Evolutionary conservation across 371 early-diverging fungal genomes (phyloP).

Genomic region (Apophysomyces variabilis): DNA sequence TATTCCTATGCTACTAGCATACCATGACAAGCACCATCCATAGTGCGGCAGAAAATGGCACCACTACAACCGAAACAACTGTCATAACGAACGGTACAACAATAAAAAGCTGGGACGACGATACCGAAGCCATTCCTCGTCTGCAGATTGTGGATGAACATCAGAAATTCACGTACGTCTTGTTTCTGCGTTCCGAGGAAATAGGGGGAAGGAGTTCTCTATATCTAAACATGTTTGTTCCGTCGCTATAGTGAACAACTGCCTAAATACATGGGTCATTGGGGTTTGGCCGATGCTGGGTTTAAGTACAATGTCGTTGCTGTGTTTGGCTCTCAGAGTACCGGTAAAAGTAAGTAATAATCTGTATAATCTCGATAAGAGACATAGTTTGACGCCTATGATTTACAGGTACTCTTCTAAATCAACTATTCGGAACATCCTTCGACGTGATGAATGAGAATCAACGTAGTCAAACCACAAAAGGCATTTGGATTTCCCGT

Average conservation of each 20-base stretch:
- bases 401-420: conserved; percentile 87
- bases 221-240: neutral
- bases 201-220: neutral
- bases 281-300: conserved; percentile 86
- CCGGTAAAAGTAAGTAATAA: conserved; percentile 88
- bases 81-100: neutral
- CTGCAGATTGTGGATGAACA: conserved; percentile 86
- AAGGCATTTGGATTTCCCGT: conserved; percentile 95
- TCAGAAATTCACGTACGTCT: conserved; percentile 82
- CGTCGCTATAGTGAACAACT: conserved; percentile 60
- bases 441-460: conserved; percentile 95
- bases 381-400: neutral
- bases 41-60: neutral
- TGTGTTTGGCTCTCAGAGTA: conserved; percentile 98
- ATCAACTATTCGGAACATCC: conserved; percentile 90
- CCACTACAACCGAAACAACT: neutral
- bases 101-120: conserved; percentile 31
- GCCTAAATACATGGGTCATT: conserved; percentile 76
- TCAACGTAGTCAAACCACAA: conserved; percentile 91
- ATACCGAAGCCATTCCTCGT: conserved; percentile 52
- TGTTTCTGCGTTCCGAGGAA: neutral
- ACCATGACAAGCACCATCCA: neutral
- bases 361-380: neutral
- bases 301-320: conserved; percentile 97
- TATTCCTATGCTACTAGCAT: neutral